Evolutionary conservation across 129 eudicot genomes (phyloP), one percentile per base, ranked within the genome.

Genomic region (Rutidosis leptorrhynchoides): DNA sequence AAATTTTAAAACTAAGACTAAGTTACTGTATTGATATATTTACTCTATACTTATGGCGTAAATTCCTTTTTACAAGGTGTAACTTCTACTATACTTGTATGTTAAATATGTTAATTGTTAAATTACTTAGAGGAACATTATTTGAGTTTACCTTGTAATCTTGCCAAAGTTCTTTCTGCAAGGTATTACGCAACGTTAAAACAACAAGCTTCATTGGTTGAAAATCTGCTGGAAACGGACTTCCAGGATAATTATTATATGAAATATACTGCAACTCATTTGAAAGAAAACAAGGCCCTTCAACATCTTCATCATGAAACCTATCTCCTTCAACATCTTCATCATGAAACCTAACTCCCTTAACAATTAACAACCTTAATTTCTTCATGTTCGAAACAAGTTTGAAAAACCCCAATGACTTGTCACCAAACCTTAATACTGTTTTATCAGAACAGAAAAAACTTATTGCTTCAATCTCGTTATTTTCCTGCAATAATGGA

Each of bases 161-260:
- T n/a, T 45, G n/a, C 52, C 52, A 45, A 12, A 45, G 52, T n/a
- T 45, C 52, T 45, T 45, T n/a, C 15, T 45, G 52, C 52, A 45
- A 45, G 19, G 6, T 45, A 1, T 15, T 0, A 45, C 5, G 20
- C 7, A 45, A 45, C 19, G 14, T 0, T 3, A 45, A 19, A 45
- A 15, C 20, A 45, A 45, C 52, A 45, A 45, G 52, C 1, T 3
- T 45, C 52, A 4, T 45, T 45, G 20, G 52, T 45, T 15, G 52
- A n/a, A 45, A 45, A 45, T 1, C 15, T 12, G 5, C 52, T n/a
- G 52, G 52, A 0, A 45, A 15, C 7, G 52, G 52, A 45, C n/a
- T n/a, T n/a, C 20, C 7, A 3, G 52, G 20, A 45, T 15, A 45
- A 3, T 45, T 1, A 15, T 0, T 0, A 14, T n/a, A 45, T 14